Conservation (phyloP, 2,329 filamentous ascomycete genomes). For the Pseudonectria buxi region DNA sequence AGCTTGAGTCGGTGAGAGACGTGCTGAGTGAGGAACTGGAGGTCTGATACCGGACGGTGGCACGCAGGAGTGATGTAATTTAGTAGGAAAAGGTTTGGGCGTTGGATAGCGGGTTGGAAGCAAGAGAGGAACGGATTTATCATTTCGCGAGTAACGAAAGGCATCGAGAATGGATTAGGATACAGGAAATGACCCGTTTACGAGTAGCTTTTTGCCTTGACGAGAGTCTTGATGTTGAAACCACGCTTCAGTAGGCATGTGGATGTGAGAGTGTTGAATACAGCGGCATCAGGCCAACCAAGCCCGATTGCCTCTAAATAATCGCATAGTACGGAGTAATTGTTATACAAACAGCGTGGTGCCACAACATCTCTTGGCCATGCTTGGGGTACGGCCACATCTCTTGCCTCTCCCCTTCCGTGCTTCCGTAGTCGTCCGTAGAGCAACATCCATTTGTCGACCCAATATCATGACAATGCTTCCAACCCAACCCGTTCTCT, state of each 20-base stretch:
- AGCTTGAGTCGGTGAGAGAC: conserved; percentile 56
- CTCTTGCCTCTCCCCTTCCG: conserved; percentile 6
- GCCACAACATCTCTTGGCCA: conserved; percentile 7
- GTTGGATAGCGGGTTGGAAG: conserved; percentile 8
- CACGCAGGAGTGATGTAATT: conserved; percentile 17
- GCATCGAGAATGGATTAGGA: background rate
- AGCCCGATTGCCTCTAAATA: too few species aligned
- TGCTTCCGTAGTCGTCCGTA: conserved; percentile 4
- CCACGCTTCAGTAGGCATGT: too few species aligned
- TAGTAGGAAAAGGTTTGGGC: conserved; percentile 8
- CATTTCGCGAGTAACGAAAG: background rate
- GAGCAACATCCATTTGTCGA: conserved; percentile 3
- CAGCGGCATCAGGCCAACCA: too few species aligned
- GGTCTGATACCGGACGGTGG: conserved; percentile 13
- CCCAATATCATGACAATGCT: too few species aligned
- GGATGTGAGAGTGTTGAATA: too few species aligned
- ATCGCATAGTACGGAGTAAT: conserved; percentile 4
- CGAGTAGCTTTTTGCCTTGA: too few species aligned
- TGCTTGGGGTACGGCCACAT: conserved; percentile 8
- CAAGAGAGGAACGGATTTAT: background rate
- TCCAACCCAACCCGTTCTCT: too few species aligned
- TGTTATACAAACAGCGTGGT: conserved; percentile 19
- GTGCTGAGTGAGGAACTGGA: conserved; percentile 49
- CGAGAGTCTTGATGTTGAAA: too few species aligned
- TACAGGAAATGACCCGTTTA: too few species aligned